A percentile compares a stretch with the other conserved stretches of the same genome.
phyloP scores from a whole-genome alignment of 2,329 filamentous ascomycete species.

The Alternaria conjuncta region DNA sequence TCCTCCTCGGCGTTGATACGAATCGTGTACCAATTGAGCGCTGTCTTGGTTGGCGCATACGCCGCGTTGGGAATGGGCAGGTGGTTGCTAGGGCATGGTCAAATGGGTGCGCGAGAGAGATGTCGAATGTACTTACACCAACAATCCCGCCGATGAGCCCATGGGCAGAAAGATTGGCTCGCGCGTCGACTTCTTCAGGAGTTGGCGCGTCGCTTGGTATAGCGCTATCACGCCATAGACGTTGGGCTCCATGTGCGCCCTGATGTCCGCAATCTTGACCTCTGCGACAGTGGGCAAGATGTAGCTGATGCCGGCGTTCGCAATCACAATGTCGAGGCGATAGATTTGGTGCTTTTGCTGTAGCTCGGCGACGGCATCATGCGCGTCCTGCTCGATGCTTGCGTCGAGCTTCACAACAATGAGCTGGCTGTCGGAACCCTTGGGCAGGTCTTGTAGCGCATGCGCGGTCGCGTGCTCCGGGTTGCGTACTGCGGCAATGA shows the following conservation, averaged over 20 bases:
- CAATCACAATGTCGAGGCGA: conserved; percentile 20
- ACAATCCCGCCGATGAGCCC: conserved; percentile 11
- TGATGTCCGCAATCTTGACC: not conserved
- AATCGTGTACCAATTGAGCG: conserved; percentile 8
- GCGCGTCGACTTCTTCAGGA: conserved; percentile 13
- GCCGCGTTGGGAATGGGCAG: conserved; percentile 14
- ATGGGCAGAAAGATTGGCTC: conserved; percentile 16
- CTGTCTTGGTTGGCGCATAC: conserved; percentile 12
- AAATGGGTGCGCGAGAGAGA: not conserved
- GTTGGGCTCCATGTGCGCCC: conserved; percentile 9
- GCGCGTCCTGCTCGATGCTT: conserved; percentile 7
- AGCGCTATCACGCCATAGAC: conserved; percentile 18
- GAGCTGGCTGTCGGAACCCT: conserved; percentile 2
- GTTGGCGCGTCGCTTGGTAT: conserved; percentile 15
- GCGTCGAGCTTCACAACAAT: conserved; percentile 20
- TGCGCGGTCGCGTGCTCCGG: conserved; percentile 27
- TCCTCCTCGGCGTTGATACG: conserved; percentile 8
- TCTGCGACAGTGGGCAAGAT: conserved; percentile 4
- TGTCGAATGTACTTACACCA: conserved; percentile 2
- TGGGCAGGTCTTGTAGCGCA: conserved; percentile 31
- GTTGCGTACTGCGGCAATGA: conserved; percentile 52
- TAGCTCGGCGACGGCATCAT: conserved; percentile 3
- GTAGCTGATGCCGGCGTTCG: conserved; percentile 6
- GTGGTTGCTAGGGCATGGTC: conserved; percentile 1
- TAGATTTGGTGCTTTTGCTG: conserved; percentile 8